Percentiles rank a stretch among this genome's conserved stretches.
These are phyloP conservation scores for Lepidium campestre DNA, from an alignment of 441 rosid genomes.

Conservation along the genomic window DNA sequence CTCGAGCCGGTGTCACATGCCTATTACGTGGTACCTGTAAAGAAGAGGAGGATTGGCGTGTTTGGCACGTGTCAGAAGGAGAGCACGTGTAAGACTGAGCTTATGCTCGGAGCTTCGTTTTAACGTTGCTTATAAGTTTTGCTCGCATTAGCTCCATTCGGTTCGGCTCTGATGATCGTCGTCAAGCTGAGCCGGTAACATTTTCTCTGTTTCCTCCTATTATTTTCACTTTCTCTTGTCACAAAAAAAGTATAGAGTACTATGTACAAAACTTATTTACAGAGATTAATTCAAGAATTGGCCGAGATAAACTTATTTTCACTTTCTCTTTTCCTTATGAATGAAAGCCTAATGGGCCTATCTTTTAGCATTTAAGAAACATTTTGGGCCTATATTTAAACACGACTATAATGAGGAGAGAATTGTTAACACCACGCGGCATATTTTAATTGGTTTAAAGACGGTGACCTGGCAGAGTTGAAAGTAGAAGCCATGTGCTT, in stretches of 20 bases:
- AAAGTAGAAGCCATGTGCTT: conserved; percentile 1
- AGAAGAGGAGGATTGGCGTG: conserved; percentile 37
- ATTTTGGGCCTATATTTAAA: not conserved
- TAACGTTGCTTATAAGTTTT: conserved; percentile 1
- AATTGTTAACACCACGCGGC: not conserved
- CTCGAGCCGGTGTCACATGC: conserved; percentile 33
- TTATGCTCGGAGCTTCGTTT: not conserved
- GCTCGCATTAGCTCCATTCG: not conserved
- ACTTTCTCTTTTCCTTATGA: not conserved
- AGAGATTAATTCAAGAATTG: not conserved
- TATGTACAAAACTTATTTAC: conserved; percentile 6
- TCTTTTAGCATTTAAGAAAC: not conserved
- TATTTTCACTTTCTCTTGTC: not conserved
- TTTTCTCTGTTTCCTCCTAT: not conserved
- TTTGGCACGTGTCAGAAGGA: conserved; percentile 21
- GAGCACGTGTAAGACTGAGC: conserved; percentile 22
- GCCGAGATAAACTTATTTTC: not conserved
- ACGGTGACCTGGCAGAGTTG: not conserved
- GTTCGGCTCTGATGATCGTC: not conserved
- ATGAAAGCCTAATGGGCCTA: not conserved
- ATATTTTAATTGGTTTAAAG: not conserved
- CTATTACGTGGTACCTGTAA: conserved; percentile 43
- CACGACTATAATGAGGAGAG: not conserved
- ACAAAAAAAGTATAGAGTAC: not conserved
- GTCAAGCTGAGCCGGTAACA: not conserved